Evolutionary conservation across 768 basidiomycete genomes (phyloP), one percentile per base, ranked within the genome.

Genomic region (Lentinula sp.): DNA sequence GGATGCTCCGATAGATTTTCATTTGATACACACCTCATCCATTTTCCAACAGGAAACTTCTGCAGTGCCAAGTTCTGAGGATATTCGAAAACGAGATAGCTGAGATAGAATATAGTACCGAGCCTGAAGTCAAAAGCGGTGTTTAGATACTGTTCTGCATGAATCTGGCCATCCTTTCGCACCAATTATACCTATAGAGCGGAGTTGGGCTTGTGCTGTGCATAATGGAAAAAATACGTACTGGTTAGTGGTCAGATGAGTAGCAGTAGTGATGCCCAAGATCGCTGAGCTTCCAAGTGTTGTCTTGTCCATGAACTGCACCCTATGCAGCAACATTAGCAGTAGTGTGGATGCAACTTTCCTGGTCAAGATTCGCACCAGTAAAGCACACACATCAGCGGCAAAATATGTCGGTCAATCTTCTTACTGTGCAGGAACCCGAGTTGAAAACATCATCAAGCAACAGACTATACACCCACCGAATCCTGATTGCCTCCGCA

Each of bases 21-120:
- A 39, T 2, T 39, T 21, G 32, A 40, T 32, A 60, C 75, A 32
- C 61, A 82, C 88, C 87, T 89, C 84, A 91, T 87, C 88, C 88
- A 91, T 79, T 82, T 88, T 9, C 85, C 88, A 7, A 91, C 88
- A 0, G 88, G 88, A 66, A 88, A 89, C 16, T 81, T 79, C 64
- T 90, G 88, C 5, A 91, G 74, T 0, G 82, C 85, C 8, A 89
- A 70, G 65, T 89, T 89, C 68, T 89, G 89, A 0, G 88, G 89
- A 64, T 86, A 88, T 66, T 89, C 87, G 64, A 91, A 89, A 8
- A 76, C 65, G 10, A 90, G 79, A 65, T 89, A 89, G 66, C 84
- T 82, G 54, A 90, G 68, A 65, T 89, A 90, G 69, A 89, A 89
- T 40, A 89, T 81, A 4, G 88, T 89, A 13, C 88, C 88, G 7